Base-by-base conservation (phyloP, 2,329 filamentous ascomycete genomes). In the Trichoderma semiorbis region DNA sequence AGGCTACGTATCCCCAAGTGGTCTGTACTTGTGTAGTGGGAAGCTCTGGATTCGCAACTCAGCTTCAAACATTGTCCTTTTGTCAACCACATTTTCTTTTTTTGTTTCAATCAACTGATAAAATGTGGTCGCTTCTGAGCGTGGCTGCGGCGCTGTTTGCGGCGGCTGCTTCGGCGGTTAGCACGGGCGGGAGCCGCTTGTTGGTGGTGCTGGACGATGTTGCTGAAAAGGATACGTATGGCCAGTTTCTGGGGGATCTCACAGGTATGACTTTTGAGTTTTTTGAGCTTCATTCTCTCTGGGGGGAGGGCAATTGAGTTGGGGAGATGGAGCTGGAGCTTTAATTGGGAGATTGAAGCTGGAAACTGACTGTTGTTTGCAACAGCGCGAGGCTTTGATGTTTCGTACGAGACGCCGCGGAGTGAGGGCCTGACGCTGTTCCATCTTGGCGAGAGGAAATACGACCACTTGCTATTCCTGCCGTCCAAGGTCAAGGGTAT, bases 381-480 rank as follows among this genome's bases (percentile, higher is more conserved):
- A 98, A 39, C 43, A 47, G 96, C 85, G 77, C 90, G 96, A 80
- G 95, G 95, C 75, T 98, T 93, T 82, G 85, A 91, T 73, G 86
- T 98, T 76, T 88, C 88, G 47, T 95, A 94, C 80, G 90, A 95
- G 81, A 94, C 94, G 8, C 93, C 94, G 73, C 96, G 96, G 84
- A 92, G 89, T 80, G 89, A 94, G 68, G 85, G 87, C 65, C 84
- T 98, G 77, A 87, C 89, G 66, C 87, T 99, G 75, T 97, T 98
- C 85, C 87, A 90, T 79, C 90, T 96, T 74, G 96, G 95, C 79
- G 93, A 96, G 84, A 90, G 92, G 81, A 90, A 89, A 74, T 98
- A 95, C 83, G 95, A 98, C 83, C 95, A 99, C 83, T 85, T 98
- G 75, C 83, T 98, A 75, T 87, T 99, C 76, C 89, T 98, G 75